phyloP scores from a whole-genome alignment of 495 filamentous ascomycete genomes.

The Letharia lupina region DNA sequence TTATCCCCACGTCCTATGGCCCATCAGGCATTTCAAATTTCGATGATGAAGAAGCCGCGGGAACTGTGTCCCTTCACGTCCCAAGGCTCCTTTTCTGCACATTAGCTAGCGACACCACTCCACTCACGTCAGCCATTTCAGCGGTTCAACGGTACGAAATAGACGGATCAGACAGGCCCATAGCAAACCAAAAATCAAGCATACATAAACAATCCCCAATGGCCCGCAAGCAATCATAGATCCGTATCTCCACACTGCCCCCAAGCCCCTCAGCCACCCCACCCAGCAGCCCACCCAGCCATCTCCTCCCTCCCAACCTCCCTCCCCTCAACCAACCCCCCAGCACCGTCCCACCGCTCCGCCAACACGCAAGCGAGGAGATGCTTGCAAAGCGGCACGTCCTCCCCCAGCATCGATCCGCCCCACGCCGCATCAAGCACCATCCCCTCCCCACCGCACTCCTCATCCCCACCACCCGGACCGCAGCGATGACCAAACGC shows the following conservation, averaged over 20 bases:
- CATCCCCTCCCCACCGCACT: background rate
- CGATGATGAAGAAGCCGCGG: background rate
- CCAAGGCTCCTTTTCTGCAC: background rate
- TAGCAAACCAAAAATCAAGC: background rate
- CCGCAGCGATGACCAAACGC: slow-evolving; percentile 37
- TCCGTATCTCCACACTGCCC: background rate
- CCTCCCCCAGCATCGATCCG: slow-evolving; percentile 37
- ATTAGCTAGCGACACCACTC: background rate
- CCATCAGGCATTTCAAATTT: background rate
- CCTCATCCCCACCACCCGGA: background rate
- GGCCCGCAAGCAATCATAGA: background rate
- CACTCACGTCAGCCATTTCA: background rate
- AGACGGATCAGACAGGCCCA: background rate
- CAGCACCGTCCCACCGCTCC: slow-evolving; percentile 56
- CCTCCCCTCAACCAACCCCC: slow-evolving; percentile 44
- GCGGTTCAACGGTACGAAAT: background rate
- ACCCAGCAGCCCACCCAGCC: slow-evolving; percentile 68
- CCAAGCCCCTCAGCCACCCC: slow-evolving; percentile 35
- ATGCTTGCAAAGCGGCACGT: slow-evolving; percentile 75
- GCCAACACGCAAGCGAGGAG: slow-evolving; percentile 73
- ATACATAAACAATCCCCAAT: background rate
- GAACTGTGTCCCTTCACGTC: background rate
- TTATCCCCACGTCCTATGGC: background rate
- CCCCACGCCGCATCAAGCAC: slow-evolving; percentile 38
- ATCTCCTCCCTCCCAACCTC: slow-evolving; percentile 54